These are phyloP conservation scores for Cornus kousa DNA, from an alignment of 148 eudicot genomes.

Conservation along the genomic window DNA sequence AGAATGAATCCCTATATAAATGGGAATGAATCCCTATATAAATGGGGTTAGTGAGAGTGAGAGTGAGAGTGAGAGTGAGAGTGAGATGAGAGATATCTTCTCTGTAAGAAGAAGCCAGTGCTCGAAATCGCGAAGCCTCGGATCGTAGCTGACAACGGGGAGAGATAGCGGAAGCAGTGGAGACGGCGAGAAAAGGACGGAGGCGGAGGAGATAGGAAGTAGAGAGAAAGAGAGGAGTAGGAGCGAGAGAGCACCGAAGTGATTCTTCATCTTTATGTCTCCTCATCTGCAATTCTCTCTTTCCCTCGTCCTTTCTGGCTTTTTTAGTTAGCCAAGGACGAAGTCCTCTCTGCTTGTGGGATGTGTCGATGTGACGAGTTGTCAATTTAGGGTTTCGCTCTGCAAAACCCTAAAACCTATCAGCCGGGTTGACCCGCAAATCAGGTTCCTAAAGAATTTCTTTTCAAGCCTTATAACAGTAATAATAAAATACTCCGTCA, in stretches of 20 bases:
- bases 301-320: too few species aligned
- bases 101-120: constrained; percentile 50
- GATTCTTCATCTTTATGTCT: neutral
- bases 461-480: too few species aligned
- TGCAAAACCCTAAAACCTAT: constrained; percentile 26
- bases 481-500: too few species aligned
- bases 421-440: too few species aligned
- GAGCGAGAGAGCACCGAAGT: constrained; percentile 31
- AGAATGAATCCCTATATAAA: too few species aligned
- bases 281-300: too few species aligned
- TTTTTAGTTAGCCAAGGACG: too few species aligned
- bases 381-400: constrained; percentile 33
- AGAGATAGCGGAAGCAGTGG: constrained; percentile 16
- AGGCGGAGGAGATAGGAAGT: constrained; percentile 28
- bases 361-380: constrained; percentile 42
- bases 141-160: constrained; percentile 12
- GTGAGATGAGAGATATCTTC: too few species aligned
- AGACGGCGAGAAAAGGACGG: constrained; percentile 38
- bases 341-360: constrained; percentile 7
- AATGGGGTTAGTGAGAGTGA: too few species aligned
- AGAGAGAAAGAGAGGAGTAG: constrained; percentile 24
- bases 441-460: too few species aligned
- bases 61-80: too few species aligned
- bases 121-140: constrained; percentile 73
- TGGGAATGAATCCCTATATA: too few species aligned